Conservation (phyloP, 768 basidiomycete species). For the Guyanaporus albipodus region DNA sequence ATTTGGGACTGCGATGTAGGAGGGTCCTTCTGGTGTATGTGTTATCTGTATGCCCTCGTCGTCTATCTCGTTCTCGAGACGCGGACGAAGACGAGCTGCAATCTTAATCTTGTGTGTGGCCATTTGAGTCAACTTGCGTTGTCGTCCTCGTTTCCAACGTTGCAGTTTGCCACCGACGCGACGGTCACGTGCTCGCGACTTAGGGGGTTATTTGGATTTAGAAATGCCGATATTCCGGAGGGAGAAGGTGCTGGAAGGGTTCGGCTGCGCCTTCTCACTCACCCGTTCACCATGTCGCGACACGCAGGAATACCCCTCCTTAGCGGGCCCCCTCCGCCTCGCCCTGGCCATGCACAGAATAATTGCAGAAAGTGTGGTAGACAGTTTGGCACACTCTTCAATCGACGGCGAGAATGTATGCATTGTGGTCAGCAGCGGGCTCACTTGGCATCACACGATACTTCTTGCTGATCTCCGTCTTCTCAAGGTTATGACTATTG, state of each 20-base stretch:
- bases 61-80: slow-evolving; percentile 56
- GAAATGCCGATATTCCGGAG: slow-evolving; percentile 17
- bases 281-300: slow-evolving; percentile 16
- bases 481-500: slow-evolving; percentile 66
- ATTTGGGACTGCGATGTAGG: slow-evolving; percentile 62
- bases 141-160: no score
- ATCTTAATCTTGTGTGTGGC: slow-evolving; percentile 58
- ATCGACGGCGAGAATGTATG: slow-evolving; percentile 61
- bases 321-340: slow-evolving; percentile 57
- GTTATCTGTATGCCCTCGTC: slow-evolving; percentile 58
- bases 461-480: neutral
- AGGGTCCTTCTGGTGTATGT: slow-evolving; percentile 39
- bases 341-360: slow-evolving; percentile 22
- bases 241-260: slow-evolving; percentile 12
- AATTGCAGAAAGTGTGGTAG: slow-evolving; percentile 69
- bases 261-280: neutral
- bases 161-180: slow-evolving; percentile 28
- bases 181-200: slow-evolving; percentile 23
- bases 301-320: slow-evolving; percentile 60
- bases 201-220: neutral
- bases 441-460: neutral
- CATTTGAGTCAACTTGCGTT: slow-evolving; percentile 8
- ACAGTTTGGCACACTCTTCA: slow-evolving; percentile 67
- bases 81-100: slow-evolving; percentile 65
- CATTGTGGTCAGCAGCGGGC: slow-evolving; percentile 59